A percentile compares a stretch with the other conserved stretches of the same genome.
These are phyloP conservation scores for Kazachstania taianensis DNA, from an alignment of 805 yeast species.

Conservation along the genomic window DNA sequence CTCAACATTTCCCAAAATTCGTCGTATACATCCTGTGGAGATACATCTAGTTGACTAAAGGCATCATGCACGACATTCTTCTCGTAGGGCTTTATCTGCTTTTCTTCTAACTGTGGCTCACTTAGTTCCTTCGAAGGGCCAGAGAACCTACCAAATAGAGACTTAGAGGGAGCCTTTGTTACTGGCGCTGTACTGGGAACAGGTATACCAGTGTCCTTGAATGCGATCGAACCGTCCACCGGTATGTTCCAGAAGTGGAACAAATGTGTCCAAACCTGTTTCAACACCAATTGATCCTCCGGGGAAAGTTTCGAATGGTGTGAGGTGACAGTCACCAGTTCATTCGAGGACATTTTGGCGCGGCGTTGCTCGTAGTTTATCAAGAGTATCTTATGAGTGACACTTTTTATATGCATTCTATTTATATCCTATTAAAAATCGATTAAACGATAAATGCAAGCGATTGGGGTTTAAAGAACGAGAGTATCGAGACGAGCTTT, in stretches of 20 bases:
- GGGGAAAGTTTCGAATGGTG: constrained; percentile 25
- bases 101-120: constrained; percentile 8
- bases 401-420: background rate
- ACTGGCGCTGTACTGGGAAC: background rate
- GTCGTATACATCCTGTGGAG: constrained; percentile 40
- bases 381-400: no score
- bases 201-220: constrained; percentile 6
- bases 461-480: no score
- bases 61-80: constrained; percentile 38
- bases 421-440: background rate
- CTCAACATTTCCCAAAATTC: constrained; percentile 54
- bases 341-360: constrained; percentile 1
- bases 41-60: constrained; percentile 41
- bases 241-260: constrained; percentile 49
- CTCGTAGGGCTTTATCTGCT: constrained; percentile 18
- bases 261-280: constrained; percentile 61
- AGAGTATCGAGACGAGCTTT: background rate
- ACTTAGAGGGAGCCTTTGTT: constrained; percentile 1
- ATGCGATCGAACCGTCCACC: constrained; percentile 25
- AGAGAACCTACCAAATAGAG: constrained; percentile 6
- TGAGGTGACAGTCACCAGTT: constrained; percentile 1
- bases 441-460: no score
- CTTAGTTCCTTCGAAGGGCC: constrained; percentile 5
- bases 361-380: no score
- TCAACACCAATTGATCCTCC: constrained; percentile 54